phyloP scores from a whole-genome alignment of 495 filamentous ascomycete genomes.

The Penicillium soppii region DNA sequence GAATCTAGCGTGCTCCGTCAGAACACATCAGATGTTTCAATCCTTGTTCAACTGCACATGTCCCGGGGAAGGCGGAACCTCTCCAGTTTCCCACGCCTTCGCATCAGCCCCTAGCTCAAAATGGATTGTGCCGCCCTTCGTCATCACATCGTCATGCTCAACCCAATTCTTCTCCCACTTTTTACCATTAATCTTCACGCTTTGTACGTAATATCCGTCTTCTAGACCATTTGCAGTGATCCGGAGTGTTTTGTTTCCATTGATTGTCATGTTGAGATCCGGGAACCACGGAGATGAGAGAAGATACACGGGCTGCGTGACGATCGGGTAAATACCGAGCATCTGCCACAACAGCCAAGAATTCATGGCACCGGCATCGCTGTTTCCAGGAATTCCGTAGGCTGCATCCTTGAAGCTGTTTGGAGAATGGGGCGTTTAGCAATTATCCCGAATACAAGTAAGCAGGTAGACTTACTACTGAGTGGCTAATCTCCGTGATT shows the following conservation, averaged over 20 bases:
- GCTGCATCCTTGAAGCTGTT: slow-evolving; percentile 37
- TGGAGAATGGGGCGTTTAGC: background rate
- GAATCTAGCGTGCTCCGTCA: no score
- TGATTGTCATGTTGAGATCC: slow-evolving; percentile 57
- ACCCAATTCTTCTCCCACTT: slow-evolving; percentile 53
- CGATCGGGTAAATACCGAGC: slow-evolving; percentile 68
- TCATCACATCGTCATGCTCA: slow-evolving; percentile 62
- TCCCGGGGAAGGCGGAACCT: slow-evolving; percentile 52
- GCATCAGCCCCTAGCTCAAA: slow-evolving; percentile 58
- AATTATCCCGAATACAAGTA: background rate
- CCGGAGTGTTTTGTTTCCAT: slow-evolving; percentile 50
- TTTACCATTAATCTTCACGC: slow-evolving; percentile 32
- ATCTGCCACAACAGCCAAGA: slow-evolving; percentile 69
- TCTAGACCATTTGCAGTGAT: slow-evolving; percentile 55
- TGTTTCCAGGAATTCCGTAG: slow-evolving; percentile 64
- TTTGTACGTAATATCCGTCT: slow-evolving; percentile 55
- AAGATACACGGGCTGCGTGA: slow-evolving; percentile 64
- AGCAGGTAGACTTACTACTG: slow-evolving; percentile 48
- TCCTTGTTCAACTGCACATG: slow-evolving; percentile 17
- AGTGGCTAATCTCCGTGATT: slow-evolving; percentile 52
- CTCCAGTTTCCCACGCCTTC: slow-evolving; percentile 56
- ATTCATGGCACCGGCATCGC: slow-evolving; percentile 70
- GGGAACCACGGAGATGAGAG: slow-evolving; percentile 63
- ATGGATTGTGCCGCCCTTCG: slow-evolving; percentile 59
- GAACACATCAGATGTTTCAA: background rate